These are phyloP conservation scores for Lentinula aciculospora DNA, from an alignment of 768 basidiomycete species.

Conservation along the genomic window DNA sequence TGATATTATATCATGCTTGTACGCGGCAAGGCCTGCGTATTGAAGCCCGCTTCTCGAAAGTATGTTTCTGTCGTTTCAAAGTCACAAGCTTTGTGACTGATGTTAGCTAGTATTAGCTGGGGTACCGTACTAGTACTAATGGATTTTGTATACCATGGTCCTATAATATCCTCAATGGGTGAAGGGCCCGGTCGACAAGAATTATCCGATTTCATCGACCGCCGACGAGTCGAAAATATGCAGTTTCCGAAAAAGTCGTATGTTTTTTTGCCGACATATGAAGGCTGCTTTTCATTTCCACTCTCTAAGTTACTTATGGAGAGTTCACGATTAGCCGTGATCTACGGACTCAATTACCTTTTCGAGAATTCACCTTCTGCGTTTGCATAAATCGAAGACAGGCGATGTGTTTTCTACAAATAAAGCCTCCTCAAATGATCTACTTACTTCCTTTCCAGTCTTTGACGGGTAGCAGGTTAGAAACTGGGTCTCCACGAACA, in stretches of 20 bases:
- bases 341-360: not conserved
- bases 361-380: not conserved
- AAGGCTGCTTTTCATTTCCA: not conserved
- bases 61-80: too few species aligned
- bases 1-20: too few species aligned
- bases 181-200: not conserved
- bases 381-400: not conserved
- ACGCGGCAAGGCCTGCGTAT: too few species aligned
- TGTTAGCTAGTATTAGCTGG: too few species aligned
- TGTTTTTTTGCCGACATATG: not conserved
- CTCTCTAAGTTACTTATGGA: not conserved
- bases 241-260: not conserved
- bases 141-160: not conserved
- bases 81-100: too few species aligned
- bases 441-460: not conserved
- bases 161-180: too few species aligned
- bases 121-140: not conserved
- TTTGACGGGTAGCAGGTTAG: not conserved
- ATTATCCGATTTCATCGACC: slow-evolving; percentile 4
- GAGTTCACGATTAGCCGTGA: not conserved
- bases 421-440: not conserved
- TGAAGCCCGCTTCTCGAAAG: too few species aligned
- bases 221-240: not conserved
- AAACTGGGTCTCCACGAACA: not conserved
- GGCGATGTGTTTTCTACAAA: not conserved